phyloP scores from a whole-genome alignment of 495 filamentous ascomycete genomes.

The Aspergillus hancockii region DNA sequence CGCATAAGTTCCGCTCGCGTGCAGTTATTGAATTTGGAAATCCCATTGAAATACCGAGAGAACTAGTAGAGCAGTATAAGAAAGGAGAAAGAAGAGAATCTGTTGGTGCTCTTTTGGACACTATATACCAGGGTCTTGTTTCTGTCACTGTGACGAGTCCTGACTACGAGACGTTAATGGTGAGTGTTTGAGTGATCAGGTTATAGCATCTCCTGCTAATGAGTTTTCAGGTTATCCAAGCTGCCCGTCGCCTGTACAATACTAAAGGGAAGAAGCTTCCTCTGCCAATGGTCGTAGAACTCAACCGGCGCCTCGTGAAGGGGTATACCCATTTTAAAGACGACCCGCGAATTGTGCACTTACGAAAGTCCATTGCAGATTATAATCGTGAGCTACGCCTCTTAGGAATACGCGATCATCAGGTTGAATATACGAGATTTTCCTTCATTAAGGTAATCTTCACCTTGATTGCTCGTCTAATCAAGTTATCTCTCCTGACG shows the following conservation, averaged over 20 bases:
- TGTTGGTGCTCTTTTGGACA: constrained; percentile 77
- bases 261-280: constrained; percentile 91
- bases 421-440: constrained; percentile 89
- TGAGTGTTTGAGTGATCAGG: constrained; percentile 28
- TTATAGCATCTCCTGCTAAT: constrained; percentile 29
- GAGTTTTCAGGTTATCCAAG: constrained; percentile 72
- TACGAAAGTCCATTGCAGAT: constrained; percentile 75
- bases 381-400: constrained; percentile 90
- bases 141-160: constrained; percentile 91
- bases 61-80: constrained; percentile 84
- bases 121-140: constrained; percentile 78
- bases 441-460: constrained; percentile 71
- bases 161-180: constrained; percentile 97
- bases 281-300: constrained; percentile 89
- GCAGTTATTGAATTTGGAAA: constrained; percentile 95
- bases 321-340: constrained; percentile 93
- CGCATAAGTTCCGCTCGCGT: constrained; percentile 96
- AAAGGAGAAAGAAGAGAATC: constrained; percentile 80
- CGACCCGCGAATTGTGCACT: constrained; percentile 77
- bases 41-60: constrained; percentile 76
- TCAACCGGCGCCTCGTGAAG: constrained; percentile 89
- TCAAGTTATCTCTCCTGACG: constrained; percentile 72
- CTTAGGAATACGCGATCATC: constrained; percentile 88
- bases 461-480: constrained; percentile 76
- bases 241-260: constrained; percentile 90